phyloP scores from a whole-genome alignment of 2,329 filamentous ascomycete genomes.

The Penicillium sp. region DNA sequence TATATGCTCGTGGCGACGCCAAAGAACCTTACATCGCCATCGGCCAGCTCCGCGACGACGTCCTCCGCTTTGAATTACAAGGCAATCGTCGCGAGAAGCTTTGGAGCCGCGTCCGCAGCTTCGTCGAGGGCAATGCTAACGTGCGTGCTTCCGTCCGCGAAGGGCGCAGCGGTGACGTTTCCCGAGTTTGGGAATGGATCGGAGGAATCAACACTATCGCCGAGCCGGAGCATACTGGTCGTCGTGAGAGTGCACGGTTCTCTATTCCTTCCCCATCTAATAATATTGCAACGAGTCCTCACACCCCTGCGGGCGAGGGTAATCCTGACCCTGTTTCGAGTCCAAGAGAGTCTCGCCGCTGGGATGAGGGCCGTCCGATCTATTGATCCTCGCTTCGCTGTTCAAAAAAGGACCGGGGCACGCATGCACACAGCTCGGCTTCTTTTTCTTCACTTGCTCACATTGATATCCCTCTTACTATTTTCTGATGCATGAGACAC shows the following conservation, averaged over 20 bases:
- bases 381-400: conserved; percentile 30
- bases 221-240: conserved; percentile 28
- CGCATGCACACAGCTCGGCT: conserved; percentile 6
- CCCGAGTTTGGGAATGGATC: conserved; percentile 68
- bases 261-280: conserved; percentile 29
- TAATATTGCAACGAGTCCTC: conserved; percentile 16
- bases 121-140: conserved; percentile 93
- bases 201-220: conserved; percentile 59
- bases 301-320: conserved; percentile 15
- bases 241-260: conserved; percentile 29
- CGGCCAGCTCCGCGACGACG: conserved; percentile 86
- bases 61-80: conserved; percentile 77
- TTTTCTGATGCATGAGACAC: conserved; percentile 9
- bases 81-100: conserved; percentile 73
- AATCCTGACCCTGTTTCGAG: conserved; percentile 23
- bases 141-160: conserved; percentile 74
- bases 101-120: conserved; percentile 77
- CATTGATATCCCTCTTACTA: conserved; percentile 9
- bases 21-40: conserved; percentile 81
- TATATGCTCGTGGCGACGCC: conserved; percentile 65
- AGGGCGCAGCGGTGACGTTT: conserved; percentile 55
- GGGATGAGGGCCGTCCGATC: conserved; percentile 46
- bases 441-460: background rate
- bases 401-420: conserved; percentile 6
- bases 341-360: conserved; percentile 33